Evolutionary conservation across 257 asterid species (phyloP).

Genomic region (Rhazya stricta): DNA sequence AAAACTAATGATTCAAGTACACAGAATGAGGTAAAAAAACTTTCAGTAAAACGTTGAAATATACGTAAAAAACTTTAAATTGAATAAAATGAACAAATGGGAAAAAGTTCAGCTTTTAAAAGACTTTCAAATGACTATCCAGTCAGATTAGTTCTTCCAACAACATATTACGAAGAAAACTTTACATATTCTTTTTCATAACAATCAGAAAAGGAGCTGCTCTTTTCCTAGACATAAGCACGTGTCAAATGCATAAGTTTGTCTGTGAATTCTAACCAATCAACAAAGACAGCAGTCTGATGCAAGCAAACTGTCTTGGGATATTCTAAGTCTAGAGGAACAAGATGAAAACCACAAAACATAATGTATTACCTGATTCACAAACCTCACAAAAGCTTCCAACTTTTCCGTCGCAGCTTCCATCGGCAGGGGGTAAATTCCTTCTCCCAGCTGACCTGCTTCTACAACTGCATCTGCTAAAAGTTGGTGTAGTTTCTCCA

Average conservation of each 20-base stretch:
- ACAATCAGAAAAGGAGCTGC: neutral
- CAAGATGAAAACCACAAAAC: neutral
- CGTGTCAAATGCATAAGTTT: neutral
- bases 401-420: slow-evolving; percentile 63
- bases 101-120: neutral
- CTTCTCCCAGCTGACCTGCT: slow-evolving; percentile 51
- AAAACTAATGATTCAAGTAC: neutral
- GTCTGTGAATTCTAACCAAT: neutral
- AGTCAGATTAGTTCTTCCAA: neutral
- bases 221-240: too few species aligned
- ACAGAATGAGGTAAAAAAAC: neutral
- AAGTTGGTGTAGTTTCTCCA: slow-evolving; percentile 64
- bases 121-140: neutral
- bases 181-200: neutral
- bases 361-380: slow-evolving; percentile 55
- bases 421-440: slow-evolving; percentile 53
- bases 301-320: neutral
- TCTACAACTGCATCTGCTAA: slow-evolving; percentile 53
- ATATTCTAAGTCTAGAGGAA: slow-evolving; percentile 4
- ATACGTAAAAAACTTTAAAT: neutral
- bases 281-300: neutral
- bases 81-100: neutral
- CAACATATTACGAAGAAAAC: neutral
- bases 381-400: slow-evolving; percentile 62
- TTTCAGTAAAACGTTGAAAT: neutral